Evolutionary conservation across 2,329 filamentous ascomycete genomes (phyloP).

Genomic region (Penicillium polonicum): DNA sequence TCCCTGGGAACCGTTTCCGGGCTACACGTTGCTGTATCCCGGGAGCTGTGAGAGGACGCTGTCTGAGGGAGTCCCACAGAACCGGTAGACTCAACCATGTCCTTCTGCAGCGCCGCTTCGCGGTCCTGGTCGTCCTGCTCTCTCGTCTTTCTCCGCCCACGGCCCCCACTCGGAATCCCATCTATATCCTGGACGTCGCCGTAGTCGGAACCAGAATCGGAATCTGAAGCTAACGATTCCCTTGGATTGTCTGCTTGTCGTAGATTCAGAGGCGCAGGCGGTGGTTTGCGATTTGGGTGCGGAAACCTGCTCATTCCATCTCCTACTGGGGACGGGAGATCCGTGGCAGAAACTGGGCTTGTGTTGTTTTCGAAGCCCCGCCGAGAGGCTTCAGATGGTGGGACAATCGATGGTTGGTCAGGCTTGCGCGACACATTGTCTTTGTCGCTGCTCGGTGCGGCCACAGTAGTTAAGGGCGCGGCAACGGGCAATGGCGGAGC

Average conservation of each 20-base stretch:
- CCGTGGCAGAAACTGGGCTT: slow-evolving; percentile 22
- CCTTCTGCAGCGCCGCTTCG: slow-evolving; percentile 67
- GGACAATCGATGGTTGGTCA: slow-evolving; percentile 6
- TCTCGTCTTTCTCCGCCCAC: slow-evolving; percentile 78
- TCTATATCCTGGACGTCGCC: slow-evolving; percentile 73
- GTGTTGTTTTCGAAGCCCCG: slow-evolving; percentile 17
- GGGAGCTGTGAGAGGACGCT: slow-evolving; percentile 10
- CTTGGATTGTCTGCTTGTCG: slow-evolving; percentile 48
- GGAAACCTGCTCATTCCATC: slow-evolving; percentile 39
- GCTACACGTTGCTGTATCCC: slow-evolving; percentile 21
- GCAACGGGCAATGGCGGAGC: slow-evolving; percentile 39
- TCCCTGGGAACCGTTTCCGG: slow-evolving; percentile 54
- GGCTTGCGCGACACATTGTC: background rate
- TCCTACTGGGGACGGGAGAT: slow-evolving; percentile 16
- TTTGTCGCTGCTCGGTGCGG: slow-evolving; percentile 3
- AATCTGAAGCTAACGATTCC: slow-evolving; percentile 44
- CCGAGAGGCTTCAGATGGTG: slow-evolving; percentile 8
- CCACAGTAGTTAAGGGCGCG: slow-evolving; percentile 10
- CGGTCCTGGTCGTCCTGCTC: slow-evolving; percentile 83
- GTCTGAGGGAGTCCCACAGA: slow-evolving; percentile 1
- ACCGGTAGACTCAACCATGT: slow-evolving; percentile 49
- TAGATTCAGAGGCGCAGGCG: slow-evolving; percentile 80
- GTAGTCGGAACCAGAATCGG: slow-evolving; percentile 77
- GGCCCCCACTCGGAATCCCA: slow-evolving; percentile 57
- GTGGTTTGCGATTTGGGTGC: slow-evolving; percentile 71